Percentiles rank a stretch among this genome's conserved stretches.
Evolutionary conservation across 208 protist species (phyloP).

Genomic region (Phytomonas sp.): DNA sequence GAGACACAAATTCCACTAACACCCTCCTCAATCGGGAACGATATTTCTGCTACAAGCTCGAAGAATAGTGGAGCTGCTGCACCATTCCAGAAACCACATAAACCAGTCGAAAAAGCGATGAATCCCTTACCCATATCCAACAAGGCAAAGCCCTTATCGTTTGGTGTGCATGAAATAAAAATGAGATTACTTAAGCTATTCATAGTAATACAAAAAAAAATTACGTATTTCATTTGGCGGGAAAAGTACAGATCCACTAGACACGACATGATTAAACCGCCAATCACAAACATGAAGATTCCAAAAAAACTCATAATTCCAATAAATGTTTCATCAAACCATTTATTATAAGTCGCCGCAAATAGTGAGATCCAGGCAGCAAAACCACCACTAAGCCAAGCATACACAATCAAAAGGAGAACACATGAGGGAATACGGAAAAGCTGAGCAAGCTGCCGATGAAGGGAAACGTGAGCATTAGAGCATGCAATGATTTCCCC

Average conservation of each 20-base stretch:
- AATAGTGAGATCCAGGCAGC: constrained; percentile 82
- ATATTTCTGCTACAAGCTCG: constrained; percentile 79
- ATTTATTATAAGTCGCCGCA: constrained; percentile 54
- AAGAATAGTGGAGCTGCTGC: constrained; percentile 82
- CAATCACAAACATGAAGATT: constrained; percentile 67
- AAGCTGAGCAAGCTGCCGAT: constrained; percentile 42
- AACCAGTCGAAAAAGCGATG: constrained; percentile 57
- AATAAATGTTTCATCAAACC: constrained; percentile 64
- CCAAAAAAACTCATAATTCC: constrained; percentile 79
- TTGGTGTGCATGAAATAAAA: constrained; percentile 71
- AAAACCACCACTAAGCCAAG: constrained; percentile 78
- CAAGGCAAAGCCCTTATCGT: constrained; percentile 65
- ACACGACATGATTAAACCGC: constrained; percentile 69
- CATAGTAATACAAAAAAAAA: constrained; percentile 79
- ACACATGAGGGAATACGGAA: constrained; percentile 54
- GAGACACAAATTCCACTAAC: constrained; percentile 77
- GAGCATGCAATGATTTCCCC: constrained; percentile 15
- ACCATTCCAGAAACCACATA: constrained; percentile 85
- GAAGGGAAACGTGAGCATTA: constrained; percentile 36
- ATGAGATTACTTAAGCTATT: constrained; percentile 70
- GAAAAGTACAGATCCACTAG: constrained; percentile 74
- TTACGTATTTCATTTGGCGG: constrained; percentile 86
- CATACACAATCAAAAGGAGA: constrained; percentile 75
- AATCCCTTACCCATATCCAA: constrained; percentile 56
- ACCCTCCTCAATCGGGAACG: constrained; percentile 79